Conservation (phyloP, 257 asterid genomes). For the Nicotiana tomentosiformis region DNA sequence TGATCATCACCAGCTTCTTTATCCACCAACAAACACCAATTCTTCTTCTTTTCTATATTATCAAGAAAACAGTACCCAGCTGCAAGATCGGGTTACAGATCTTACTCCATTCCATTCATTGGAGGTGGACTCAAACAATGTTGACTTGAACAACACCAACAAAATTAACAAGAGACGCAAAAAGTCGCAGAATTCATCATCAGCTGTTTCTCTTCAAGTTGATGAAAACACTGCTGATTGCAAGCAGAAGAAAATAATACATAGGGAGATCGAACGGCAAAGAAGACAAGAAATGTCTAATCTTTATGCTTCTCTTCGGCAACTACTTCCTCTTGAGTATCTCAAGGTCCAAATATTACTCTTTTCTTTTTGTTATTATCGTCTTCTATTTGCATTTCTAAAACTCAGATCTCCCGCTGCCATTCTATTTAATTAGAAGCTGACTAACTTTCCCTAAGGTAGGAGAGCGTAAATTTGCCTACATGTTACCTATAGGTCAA, state of each 20-base stretch:
- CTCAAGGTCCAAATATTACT: conserved; percentile 34
- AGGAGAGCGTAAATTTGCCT: too few relatives aligned
- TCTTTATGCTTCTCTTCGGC: conserved; percentile 42
- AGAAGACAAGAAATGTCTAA: conserved; percentile 55
- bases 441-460: too few relatives aligned
- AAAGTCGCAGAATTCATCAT: background rate
- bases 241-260: conserved; percentile 26
- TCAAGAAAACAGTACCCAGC: too few relatives aligned
- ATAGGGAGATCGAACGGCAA: conserved; percentile 44
- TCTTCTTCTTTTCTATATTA: background rate
- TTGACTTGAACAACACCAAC: background rate
- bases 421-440: too few relatives aligned
- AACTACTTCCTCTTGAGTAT: conserved; percentile 46
- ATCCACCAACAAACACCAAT: background rate
- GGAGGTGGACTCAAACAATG: background rate
- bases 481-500: too few relatives aligned
- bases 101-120: background rate
- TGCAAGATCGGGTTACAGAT: background rate
- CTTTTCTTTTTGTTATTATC: background rate
- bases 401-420: background rate
- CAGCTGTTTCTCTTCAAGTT: background rate
- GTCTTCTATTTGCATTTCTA: too few relatives aligned
- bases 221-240: background rate
- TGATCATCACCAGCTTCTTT: background rate
- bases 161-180: background rate